phyloP scores from a whole-genome alignment of 192 early-diverging fungal species.

The Coemansia sp. region DNA sequence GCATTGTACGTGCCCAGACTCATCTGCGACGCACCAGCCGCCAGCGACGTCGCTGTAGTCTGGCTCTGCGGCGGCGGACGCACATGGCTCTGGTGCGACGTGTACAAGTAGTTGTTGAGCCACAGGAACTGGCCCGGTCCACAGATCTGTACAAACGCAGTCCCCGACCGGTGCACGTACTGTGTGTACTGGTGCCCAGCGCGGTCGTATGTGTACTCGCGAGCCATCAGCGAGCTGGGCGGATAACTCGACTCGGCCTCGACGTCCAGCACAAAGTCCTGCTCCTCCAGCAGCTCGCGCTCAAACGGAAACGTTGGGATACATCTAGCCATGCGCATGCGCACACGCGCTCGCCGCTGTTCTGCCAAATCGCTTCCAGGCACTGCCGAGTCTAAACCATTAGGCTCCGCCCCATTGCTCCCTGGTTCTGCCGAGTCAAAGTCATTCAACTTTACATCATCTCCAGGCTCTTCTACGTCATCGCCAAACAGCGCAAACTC shows the following conservation, averaged over 20 bases:
- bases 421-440: background rate
- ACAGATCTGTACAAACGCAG: constrained; percentile 89
- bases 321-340: constrained; percentile 17
- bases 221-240: constrained; percentile 60
- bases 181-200: constrained; percentile 68
- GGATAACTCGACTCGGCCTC: constrained; percentile 83
- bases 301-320: constrained; percentile 70
- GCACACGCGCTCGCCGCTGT: constrained; percentile 3
- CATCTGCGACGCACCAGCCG: constrained; percentile 6
- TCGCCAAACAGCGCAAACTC: constrained; percentile 33
- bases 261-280: constrained; percentile 90
- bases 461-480: constrained; percentile 18
- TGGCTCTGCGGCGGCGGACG: constrained; percentile 15
- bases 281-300: constrained; percentile 73
- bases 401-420: background rate
- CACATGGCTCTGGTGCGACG: constrained; percentile 32
- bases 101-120: constrained; percentile 79
- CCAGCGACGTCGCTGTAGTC: constrained; percentile 1
- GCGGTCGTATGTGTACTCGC: constrained; percentile 58
- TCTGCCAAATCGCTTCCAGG: background rate
- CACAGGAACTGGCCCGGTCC: constrained; percentile 76
- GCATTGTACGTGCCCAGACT: constrained; percentile 4
- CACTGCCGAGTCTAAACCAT: background rate
- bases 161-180: constrained; percentile 86
- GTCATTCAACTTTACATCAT: background rate